Evolutionary conservation across 2,329 filamentous ascomycete species (phyloP).

Genomic region (Aspergillus hortae): DNA sequence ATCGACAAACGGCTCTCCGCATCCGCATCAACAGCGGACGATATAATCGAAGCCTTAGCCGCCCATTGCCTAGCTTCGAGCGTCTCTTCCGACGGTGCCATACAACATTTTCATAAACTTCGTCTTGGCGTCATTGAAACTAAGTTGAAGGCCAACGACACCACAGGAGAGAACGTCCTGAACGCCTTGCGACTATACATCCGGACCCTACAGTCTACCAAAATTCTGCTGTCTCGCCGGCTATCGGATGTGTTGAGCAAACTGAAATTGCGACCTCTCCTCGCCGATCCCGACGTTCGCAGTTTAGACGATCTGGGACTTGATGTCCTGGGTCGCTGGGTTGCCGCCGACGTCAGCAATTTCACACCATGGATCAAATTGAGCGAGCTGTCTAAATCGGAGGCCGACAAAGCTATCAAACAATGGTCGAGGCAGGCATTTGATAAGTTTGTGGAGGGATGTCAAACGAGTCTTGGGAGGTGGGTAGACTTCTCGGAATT

Average conservation of each 20-base stretch:
- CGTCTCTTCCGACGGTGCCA: slow-evolving; percentile 72
- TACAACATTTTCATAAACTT: slow-evolving; percentile 73
- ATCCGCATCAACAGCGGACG: slow-evolving; percentile 41
- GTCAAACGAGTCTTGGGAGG: slow-evolving; percentile 57
- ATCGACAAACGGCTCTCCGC: slow-evolving; percentile 55
- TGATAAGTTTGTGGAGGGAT: slow-evolving; percentile 58
- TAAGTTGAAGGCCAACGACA: slow-evolving; percentile 54
- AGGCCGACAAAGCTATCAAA: slow-evolving; percentile 59
- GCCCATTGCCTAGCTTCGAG: slow-evolving; percentile 80
- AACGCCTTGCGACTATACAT: slow-evolving; percentile 70
- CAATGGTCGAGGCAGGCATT: slow-evolving; percentile 63
- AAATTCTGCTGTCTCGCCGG: slow-evolving; percentile 68
- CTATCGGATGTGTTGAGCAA: slow-evolving; percentile 66
- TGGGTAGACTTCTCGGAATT: slow-evolving; percentile 66
- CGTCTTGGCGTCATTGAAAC: slow-evolving; percentile 65
- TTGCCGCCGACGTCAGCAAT: slow-evolving; percentile 74
- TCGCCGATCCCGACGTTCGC: slow-evolving; percentile 67
- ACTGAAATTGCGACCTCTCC: slow-evolving; percentile 66
- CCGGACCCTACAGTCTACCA: slow-evolving; percentile 72
- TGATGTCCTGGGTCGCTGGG: slow-evolving; percentile 75
- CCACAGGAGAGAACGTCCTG: slow-evolving; percentile 54
- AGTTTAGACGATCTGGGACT: slow-evolving; percentile 68
- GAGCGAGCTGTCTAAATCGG: slow-evolving; percentile 64
- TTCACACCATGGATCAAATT: slow-evolving; percentile 87
- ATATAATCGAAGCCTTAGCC: slow-evolving; percentile 68